Base-by-base conservation (phyloP, 495 filamentous ascomycete species). In the Lindgomyces ingoldianus region DNA sequence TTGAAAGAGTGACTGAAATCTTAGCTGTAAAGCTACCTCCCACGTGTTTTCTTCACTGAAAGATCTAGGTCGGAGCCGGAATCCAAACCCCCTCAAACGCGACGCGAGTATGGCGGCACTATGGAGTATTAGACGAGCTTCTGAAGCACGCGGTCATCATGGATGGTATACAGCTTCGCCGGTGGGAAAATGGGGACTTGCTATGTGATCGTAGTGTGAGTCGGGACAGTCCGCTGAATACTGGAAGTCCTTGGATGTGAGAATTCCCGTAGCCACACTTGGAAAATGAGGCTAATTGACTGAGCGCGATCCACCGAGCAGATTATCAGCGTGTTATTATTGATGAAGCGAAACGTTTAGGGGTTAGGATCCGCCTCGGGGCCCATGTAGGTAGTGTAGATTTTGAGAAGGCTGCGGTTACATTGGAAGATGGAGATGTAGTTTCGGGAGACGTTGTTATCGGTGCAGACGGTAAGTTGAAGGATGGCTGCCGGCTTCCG, bases 61-160 rank as follows among this genome's bases (percentile, higher is more conserved):
- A n/a, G 42, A 46, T 16, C 22, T 21, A 51, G 46, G 2, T 61
- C 10, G 58, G 58, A 2, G 58, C 58, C 4, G 58, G 58, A 11
- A 61, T 61, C 49, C 58, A 61, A 30, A 61, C 53, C 16, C 58
- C 58, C 16, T 47, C 45, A 3, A 61, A 61, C 21, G 58, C 58
- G 16, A 11, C 58, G 11, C 58, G 58, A 1, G 22, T 53, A n/a
- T 41, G 26, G 26, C 33, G 26, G 2, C 46, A 51, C 12, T 53
- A 51, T 19, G 27, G 47, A 2, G 4, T 61, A 12, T 22, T 61
- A 1, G 58, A 61, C 11, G n/a, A 41, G 22, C 29, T 61, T 16
- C 24, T 39, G 21, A 33, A 63, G 39, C 14, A 25, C 25, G 12
- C 51, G 12, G 25, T 41, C 25, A 27, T 27, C 12, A 21, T 24